A percentile compares a stretch with the other conserved stretches of the same genome.
phyloP scores from a whole-genome alignment of 1,284 basidiomycete genomes.

The Moniliella sp. region DNA sequence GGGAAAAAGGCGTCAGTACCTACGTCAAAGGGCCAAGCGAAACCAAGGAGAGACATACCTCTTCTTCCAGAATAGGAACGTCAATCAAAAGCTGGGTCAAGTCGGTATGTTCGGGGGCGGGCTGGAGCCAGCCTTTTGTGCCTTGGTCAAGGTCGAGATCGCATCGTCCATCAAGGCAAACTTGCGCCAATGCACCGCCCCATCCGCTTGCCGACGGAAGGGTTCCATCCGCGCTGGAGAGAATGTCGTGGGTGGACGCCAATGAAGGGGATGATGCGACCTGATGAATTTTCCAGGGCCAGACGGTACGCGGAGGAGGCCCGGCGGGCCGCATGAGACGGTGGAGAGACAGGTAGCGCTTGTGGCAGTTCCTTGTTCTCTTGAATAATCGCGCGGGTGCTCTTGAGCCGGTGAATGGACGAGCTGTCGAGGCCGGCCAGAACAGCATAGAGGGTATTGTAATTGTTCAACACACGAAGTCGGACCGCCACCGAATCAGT shows the following conservation, averaged over 20 bases:
- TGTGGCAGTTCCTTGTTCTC: slow-evolving; percentile 17
- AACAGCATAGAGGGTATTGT: slow-evolving; percentile 20
- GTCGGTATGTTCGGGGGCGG: slow-evolving; percentile 5
- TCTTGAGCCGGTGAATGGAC: slow-evolving; percentile 15
- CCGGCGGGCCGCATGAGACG: slow-evolving; percentile 16
- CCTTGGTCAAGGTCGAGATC: slow-evolving; percentile 15
- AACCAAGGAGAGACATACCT: slow-evolving; percentile 3
- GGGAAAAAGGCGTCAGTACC: neutral
- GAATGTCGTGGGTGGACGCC: slow-evolving; percentile 23
- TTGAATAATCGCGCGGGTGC: slow-evolving; percentile 16
- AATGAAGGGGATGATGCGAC: slow-evolving; percentile 12
- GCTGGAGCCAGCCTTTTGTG: slow-evolving; percentile 14
- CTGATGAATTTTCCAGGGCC: slow-evolving; percentile 18
- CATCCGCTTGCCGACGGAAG: slow-evolving; percentile 11
- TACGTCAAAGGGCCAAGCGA: neutral
- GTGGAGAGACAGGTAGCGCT: slow-evolving; percentile 14
- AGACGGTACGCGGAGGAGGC: slow-evolving; percentile 19
- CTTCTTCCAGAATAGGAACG: slow-evolving; percentile 20
- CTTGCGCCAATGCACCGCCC: slow-evolving; percentile 22
- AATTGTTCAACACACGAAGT: slow-evolving; percentile 21
- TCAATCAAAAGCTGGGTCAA: slow-evolving; percentile 13
- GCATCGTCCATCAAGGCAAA: slow-evolving; percentile 25
- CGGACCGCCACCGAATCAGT: slow-evolving; percentile 19
- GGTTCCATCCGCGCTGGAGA: slow-evolving; percentile 24
- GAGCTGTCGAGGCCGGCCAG: slow-evolving; percentile 21